phyloP scores from a whole-genome alignment of 2,329 filamentous ascomycete genomes.

The Orbilia quercus region DNA sequence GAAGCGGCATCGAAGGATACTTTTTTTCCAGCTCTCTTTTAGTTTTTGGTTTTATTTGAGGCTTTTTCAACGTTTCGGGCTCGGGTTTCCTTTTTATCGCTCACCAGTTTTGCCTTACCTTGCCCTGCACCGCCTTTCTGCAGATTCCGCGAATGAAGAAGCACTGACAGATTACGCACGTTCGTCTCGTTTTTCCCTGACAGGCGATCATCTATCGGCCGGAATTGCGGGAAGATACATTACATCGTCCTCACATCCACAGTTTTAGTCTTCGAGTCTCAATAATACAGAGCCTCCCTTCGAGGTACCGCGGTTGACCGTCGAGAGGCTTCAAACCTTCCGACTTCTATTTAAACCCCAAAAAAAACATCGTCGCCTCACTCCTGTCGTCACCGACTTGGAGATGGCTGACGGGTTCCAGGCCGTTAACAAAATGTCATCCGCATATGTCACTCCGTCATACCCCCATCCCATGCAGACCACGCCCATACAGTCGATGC shows the following conservation, averaged over 20 bases:
- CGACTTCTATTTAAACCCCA: not conserved
- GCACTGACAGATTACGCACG: conserved; percentile 49
- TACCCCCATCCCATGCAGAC: conserved; percentile 53
- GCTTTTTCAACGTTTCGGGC: conserved; percentile 53
- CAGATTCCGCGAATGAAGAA: conserved; percentile 47
- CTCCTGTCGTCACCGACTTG: conserved; percentile 30
- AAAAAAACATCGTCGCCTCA: conserved; percentile 17
- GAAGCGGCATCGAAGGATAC: conserved; percentile 10
- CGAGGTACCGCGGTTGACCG: not conserved
- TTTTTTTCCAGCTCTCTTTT: conserved; percentile 18
- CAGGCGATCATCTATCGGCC: conserved; percentile 52
- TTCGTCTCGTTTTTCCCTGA: conserved; percentile 33
- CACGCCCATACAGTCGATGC: conserved; percentile 39
- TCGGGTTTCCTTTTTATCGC: conserved; percentile 47
- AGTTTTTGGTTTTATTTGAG: conserved; percentile 43
- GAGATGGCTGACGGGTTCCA: conserved; percentile 56
- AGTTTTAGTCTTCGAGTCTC: conserved; percentile 16
- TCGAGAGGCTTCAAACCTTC: conserved; percentile 6
- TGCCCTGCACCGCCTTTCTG: conserved; percentile 45
- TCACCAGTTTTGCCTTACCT: conserved; percentile 25
- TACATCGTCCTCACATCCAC: not conserved
- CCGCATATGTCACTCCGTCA: conserved; percentile 33
- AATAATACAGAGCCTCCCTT: conserved; percentile 19
- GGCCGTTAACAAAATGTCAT: conserved; percentile 55
- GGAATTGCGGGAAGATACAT: conserved; percentile 52